phyloP scores from a whole-genome alignment of 768 basidiomycete species.

The Auriscalpium vulgare region DNA sequence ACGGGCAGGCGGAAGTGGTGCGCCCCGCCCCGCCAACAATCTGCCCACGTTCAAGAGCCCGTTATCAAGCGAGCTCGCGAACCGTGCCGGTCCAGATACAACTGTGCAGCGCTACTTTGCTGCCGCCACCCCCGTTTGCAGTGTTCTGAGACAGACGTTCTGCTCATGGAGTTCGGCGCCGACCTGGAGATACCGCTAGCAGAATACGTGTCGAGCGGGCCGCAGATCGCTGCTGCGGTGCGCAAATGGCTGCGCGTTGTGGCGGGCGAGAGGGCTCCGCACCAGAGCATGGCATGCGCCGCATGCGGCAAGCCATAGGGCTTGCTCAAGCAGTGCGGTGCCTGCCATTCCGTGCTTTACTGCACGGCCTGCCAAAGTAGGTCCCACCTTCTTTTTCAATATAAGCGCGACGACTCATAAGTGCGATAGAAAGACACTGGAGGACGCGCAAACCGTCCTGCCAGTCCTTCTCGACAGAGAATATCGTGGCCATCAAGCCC shows the following conservation, averaged over 20 bases:
- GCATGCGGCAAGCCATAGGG: slow-evolving; percentile 26
- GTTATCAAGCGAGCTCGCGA: too few species aligned
- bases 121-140: too few species aligned
- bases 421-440: slow-evolving; percentile 39
- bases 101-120: too few species aligned
- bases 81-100: too few species aligned
- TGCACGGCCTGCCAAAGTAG: slow-evolving; percentile 52
- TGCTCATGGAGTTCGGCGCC: slow-evolving; percentile 44
- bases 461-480: slow-evolving; percentile 32
- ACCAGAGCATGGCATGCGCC: slow-evolving; percentile 40
- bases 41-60: too few species aligned
- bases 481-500: slow-evolving; percentile 41
- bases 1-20: too few species aligned
- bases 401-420: background rate
- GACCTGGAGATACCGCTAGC: slow-evolving; percentile 32
- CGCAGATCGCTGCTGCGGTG: slow-evolving; percentile 35
- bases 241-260: slow-evolving; percentile 41
- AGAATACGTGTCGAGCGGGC: slow-evolving; percentile 32
- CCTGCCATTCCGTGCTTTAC: slow-evolving; percentile 25
- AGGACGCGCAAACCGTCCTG: slow-evolving; percentile 39
- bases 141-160: too few species aligned
- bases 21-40: too few species aligned
- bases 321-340: slow-evolving; percentile 35
- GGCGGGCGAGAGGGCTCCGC: slow-evolving; percentile 32
- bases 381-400: slow-evolving; percentile 14